A percentile compares a stretch with the other conserved stretches of the same genome.
Conservation (phyloP, 1,139 yeast species). For the Pneumocystis oryctolagi region DNA sequence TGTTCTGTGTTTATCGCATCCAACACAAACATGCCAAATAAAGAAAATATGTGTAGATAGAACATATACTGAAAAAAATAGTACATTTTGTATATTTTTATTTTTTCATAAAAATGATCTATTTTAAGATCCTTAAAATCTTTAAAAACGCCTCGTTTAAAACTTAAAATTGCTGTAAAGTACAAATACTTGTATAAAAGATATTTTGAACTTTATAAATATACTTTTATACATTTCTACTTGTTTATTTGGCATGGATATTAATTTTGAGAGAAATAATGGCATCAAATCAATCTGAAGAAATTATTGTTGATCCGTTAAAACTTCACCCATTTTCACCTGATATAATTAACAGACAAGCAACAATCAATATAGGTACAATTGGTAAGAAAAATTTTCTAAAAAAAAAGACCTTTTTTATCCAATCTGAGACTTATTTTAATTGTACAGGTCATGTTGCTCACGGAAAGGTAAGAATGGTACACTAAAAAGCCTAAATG, state of each 20-base stretch:
- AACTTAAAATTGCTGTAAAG: not conserved
- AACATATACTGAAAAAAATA: not conserved
- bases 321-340: slow-evolving; percentile 11
- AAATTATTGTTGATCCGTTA: slow-evolving; percentile 6
- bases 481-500: not conserved
- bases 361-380: slow-evolving; percentile 96
- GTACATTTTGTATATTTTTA: not conserved
- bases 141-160: not conserved
- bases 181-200: not conserved
- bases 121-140: not conserved
- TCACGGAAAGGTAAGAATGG: slow-evolving; percentile 58
- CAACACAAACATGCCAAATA: not conserved
- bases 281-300: not conserved
- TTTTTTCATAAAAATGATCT: not conserved
- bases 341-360: slow-evolving; percentile 35
- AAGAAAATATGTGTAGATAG: not conserved
- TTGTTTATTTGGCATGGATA: not conserved
- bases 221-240: not conserved
- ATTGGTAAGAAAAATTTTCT: slow-evolving; percentile 38
- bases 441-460: slow-evolving; percentile 52
- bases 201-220: not conserved
- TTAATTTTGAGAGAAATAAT: not conserved
- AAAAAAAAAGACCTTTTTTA: not conserved
- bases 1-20: not conserved
- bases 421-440: not conserved